Evolutionary conservation across 2,329 filamentous ascomycete species (phyloP).

Genomic region (Gliomastix tumulicola): DNA sequence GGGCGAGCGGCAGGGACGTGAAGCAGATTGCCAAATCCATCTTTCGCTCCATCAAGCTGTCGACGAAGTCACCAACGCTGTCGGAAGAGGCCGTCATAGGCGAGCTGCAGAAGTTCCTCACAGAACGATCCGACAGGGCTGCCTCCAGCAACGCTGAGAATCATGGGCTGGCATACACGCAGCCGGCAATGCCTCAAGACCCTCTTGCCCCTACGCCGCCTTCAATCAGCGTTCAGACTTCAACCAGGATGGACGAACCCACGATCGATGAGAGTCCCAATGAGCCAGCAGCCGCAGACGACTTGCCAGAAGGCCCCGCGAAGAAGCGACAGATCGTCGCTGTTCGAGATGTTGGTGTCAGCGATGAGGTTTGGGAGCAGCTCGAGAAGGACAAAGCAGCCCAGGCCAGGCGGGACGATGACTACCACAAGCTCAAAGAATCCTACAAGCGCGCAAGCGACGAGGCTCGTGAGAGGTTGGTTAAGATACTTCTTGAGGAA

Average conservation of each 20-base stretch:
- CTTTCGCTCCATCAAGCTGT: conserved; percentile 25
- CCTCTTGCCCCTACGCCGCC: no score
- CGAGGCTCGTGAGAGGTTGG: conserved; percentile 24
- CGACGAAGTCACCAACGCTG: conserved; percentile 6
- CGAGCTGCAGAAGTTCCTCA: conserved; percentile 14
- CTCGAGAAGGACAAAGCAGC: conserved; percentile 42
- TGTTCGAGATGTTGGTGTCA: conserved; percentile 48
- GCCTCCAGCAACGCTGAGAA: conserved; percentile 1
- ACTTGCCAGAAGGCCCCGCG: neutral
- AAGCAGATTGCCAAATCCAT: conserved; percentile 43
- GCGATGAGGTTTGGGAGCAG: conserved; percentile 54
- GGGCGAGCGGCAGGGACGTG: conserved; percentile 60
- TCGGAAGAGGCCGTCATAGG: conserved; percentile 7
- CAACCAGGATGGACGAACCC: neutral
- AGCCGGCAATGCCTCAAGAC: no score
- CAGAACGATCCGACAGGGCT: conserved; percentile 7
- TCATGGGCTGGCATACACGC: neutral
- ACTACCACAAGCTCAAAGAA: conserved; percentile 24
- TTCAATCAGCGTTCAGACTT: no score
- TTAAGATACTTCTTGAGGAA: conserved; percentile 26
- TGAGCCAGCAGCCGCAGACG: neutral
- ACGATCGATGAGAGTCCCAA: neutral
- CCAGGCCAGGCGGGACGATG: conserved; percentile 25
- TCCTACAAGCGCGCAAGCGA: conserved; percentile 16
- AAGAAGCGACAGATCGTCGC: no score